Percentiles rank a stretch among this genome's conserved stretches.
Evolutionary conservation across 345 rosid genomes (phyloP).

Genomic region (Brassica cretica): DNA sequence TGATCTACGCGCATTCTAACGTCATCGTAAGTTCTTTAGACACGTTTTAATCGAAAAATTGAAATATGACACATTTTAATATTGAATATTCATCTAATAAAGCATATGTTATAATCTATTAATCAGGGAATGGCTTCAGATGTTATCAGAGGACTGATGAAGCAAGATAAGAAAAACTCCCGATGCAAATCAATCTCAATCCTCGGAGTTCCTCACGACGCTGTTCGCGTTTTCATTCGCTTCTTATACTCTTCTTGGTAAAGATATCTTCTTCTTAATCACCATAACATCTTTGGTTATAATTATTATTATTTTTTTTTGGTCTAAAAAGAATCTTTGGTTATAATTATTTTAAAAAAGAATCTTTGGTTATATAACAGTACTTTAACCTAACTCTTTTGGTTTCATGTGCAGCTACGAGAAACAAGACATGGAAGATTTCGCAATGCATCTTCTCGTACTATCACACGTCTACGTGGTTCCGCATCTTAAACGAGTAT

Average conservation of each 20-base stretch:
- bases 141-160: slow-evolving; percentile 70
- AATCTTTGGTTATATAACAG: neutral
- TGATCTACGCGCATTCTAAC: slow-evolving; percentile 67
- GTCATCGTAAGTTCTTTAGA: slow-evolving; percentile 61
- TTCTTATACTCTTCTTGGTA: slow-evolving; percentile 88
- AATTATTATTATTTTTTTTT: too few species aligned
- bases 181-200: slow-evolving; percentile 52
- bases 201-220: slow-evolving; percentile 71
- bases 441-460: slow-evolving; percentile 61
- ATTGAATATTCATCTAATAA: neutral
- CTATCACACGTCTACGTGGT: slow-evolving; percentile 73
- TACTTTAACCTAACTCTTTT: neutral
- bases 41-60: neutral
- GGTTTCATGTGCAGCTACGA: slow-evolving; percentile 54
- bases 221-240: slow-evolving; percentile 72
- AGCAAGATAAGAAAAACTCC: slow-evolving; percentile 50
- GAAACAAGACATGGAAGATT: slow-evolving; percentile 69
- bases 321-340: neutral
- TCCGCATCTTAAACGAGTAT: slow-evolving; percentile 60
- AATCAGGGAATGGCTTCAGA: slow-evolving; percentile 81
- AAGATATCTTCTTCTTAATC: neutral
- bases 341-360: neutral
- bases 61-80: neutral
- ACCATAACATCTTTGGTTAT: neutral
- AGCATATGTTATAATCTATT: neutral